Percentiles rank a stretch among this genome's conserved stretches.
Evolutionary conservation across 306 rosid species (phyloP).

Genomic region (Citrullus amarus): DNA sequence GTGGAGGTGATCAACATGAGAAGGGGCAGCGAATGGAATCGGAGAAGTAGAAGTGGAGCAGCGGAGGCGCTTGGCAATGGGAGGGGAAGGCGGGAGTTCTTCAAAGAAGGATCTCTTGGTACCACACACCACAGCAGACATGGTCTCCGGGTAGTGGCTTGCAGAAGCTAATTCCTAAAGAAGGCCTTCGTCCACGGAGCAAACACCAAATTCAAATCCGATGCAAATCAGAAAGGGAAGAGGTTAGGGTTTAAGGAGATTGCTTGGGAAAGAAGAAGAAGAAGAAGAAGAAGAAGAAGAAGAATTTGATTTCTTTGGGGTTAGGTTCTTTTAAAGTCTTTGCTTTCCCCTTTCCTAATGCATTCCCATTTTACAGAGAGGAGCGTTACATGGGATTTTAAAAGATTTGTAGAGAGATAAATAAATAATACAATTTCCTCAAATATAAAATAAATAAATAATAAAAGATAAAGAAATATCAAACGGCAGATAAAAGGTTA

Average conservation of each 20-base stretch:
- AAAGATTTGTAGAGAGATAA: too few relatives aligned
- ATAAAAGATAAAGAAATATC: neutral
- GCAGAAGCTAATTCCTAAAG: neutral
- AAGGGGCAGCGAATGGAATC: conserved; percentile 38
- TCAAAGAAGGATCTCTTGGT: conserved; percentile 95
- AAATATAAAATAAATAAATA: too few relatives aligned
- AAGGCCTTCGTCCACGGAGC: neutral
- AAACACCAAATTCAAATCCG: neutral
- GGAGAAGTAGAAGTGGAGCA: conserved; percentile 82
- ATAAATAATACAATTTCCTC: too few relatives aligned
- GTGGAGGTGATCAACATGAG: conserved; percentile 57
- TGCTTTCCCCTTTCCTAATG: neutral
- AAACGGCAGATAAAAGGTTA: neutral
- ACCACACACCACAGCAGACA: conserved; percentile 99
- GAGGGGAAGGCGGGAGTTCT: conserved; percentile 89
- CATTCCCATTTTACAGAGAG: neutral
- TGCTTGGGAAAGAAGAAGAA: neutral
- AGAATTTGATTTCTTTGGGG: neutral
- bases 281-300: neutral
- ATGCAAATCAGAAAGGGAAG: neutral
- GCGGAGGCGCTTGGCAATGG: conserved; percentile 75
- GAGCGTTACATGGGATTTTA: neutral
- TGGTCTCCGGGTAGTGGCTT: conserved; percentile 25
- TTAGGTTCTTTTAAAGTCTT: neutral
- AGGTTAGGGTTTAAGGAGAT: neutral